Base-by-base conservation (phyloP, 371 early-diverging fungal species). In the Mortierella sp. region DNA sequence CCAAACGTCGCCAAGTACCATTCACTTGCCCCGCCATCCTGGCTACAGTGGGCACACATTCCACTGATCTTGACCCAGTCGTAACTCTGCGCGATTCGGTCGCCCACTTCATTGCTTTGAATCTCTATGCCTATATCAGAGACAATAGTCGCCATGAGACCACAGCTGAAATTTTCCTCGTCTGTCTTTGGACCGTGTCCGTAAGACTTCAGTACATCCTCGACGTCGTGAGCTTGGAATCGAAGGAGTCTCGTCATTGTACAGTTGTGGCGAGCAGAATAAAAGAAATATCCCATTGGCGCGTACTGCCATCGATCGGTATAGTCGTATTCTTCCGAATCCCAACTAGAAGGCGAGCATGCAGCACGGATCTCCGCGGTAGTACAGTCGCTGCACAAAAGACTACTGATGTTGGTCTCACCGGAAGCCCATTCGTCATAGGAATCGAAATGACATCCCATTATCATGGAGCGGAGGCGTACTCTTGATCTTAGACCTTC, bases 241-340 rank as follows among this genome's bases (percentile, higher is more conserved):
- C 28, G 40, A 29, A 61, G 17, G n/a, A 61, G 43, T 22, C 61
- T 15, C 9, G 61, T 43, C n/a, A 42, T 12, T 2, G 61, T 43
- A 17, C 26, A 35, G 61, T 61, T 61, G 61, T 61, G 61, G 7
- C 61, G 61, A 26, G 45, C 29, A 17, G 61, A 61, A 43, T 34
- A 37, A 26, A n/a, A 43, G 28, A 61, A 61, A 22, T 42, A 61
- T 8, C 40, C n/a, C 45, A 22, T 22, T 7, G 43, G 43, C 3
- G 43, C 19, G 8, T 61, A 61, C 45, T 61, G 61, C 61, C 61
- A 61, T 23, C 61, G 61, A 28, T 61, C 61, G 7, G 23, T 22
- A 43, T 22, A 61, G 43, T 45, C 28, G 61, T 37, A 61, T 15
- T 61, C 61, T 26, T 61, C 61, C 2, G 61, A 61, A 43, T 61